Base-by-base conservation (phyloP, 139 green algal species). In the Volvox africanus region DNA sequence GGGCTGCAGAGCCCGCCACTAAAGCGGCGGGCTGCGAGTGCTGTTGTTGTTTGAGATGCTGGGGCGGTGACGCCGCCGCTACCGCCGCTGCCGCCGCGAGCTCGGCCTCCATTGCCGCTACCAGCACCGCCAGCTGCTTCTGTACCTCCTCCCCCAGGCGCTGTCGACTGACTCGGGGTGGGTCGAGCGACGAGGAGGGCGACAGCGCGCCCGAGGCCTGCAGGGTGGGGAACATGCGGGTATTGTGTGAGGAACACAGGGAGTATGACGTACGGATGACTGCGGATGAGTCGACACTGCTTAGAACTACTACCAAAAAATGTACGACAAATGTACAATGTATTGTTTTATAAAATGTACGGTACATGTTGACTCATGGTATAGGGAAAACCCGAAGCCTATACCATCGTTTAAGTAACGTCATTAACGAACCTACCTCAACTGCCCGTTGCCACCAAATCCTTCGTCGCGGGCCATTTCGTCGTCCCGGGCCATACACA, bases 361-460 rank as follows among this genome's bases (percentile, higher is more conserved):
- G 44, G 44, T 9, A 55, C 44, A 55, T 55, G 44, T 9, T n/a
- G n/a, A n/a, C n/a, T n/a, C n/a, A n/a, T n/a, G n/a, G n/a, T n/a
- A n/a, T n/a, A n/a, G n/a, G n/a, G n/a, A n/a, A n/a, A n/a, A n/a
- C n/a, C n/a, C n/a, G n/a, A n/a, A n/a, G n/a, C n/a, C n/a, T n/a
- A n/a, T n/a, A n/a, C n/a, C n/a, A n/a, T n/a, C n/a, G n/a, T n/a
- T n/a, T n/a, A n/a, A n/a, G n/a, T n/a, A n/a, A n/a, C n/a, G n/a
- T n/a, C n/a, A n/a, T n/a, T n/a, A n/a, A n/a, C n/a, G n/a, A n/a
- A 2, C 65, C 77, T 12, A 91, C 87, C 87, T 86, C 24, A 35
- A 84, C 33, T 0, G 77, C 65, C 0, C 36, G 35, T 28, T 79
- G 87, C 87, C 87, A 91, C 87, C 87, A 91, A 24, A 81, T 1